Base-by-base conservation (phyloP, 2,329 filamentous ascomycete genomes). In the Clathrospora elynae region DNA sequence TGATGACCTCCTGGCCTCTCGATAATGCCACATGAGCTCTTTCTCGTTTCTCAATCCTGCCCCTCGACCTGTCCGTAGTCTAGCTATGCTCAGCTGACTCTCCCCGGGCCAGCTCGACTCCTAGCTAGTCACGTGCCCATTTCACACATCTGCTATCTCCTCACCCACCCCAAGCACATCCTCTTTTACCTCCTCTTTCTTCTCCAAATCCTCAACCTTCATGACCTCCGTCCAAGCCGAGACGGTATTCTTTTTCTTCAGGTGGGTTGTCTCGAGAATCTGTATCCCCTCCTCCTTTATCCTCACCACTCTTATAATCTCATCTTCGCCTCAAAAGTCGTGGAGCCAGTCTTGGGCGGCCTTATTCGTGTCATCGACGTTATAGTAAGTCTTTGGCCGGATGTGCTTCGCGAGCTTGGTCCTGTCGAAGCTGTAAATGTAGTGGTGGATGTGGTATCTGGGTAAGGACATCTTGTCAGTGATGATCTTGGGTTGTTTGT, bases 391-490 rank as follows among this genome's bases (percentile, higher is more conserved):
- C 6, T 12, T 36, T 13, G 34, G 34, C 8, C 23, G 16, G 7
- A 18, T 19, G 3, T 12, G n/a, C 4, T 17, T 20, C 14, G 16
- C 28, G n/a, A 36, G 13, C 24, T 36, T 36, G 2, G 23, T 36
- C 14, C 13, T 36, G 22, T 28, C 16, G 16, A 36, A 25, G 23
- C 28, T 36, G 34, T 36, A 36, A 11, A 19, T 12, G 33, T 9
- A 14, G 25, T 16, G 6, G 13, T 18, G 12, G 9, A 35, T 17
- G 14, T 28, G 22, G 9, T 26, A 35, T 35, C 11, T 17, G 8
- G 33, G 22, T 13, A 11, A 20, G 11, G 23, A 26, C 33, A 35
- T 26, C 14, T 35, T 35, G 33, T 35, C n/a, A 35, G 32, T 16
- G 29, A 2, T 5, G 16, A 16, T 16, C n/a, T 11, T 4, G 23